Percentiles rank a stretch among this genome's conserved stretches.
These are phyloP conservation scores for Prototheca wickerhamii DNA, from an alignment of 163 green algal genomes.

Conservation along the genomic window DNA sequence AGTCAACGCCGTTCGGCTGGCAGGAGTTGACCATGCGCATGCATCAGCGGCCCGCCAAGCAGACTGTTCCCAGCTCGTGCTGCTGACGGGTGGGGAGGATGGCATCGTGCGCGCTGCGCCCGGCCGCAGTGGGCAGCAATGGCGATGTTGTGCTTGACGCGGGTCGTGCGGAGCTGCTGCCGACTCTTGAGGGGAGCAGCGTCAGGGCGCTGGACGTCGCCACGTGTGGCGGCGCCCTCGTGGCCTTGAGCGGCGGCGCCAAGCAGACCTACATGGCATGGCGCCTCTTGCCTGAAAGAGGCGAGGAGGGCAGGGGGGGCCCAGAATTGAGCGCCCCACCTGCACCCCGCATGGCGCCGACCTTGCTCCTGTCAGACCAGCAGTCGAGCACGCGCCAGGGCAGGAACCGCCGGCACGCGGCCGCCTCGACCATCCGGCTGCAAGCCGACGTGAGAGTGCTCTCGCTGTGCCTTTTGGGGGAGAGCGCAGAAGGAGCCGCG, in stretches of 20 bases:
- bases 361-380: too few species aligned
- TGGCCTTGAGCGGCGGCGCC: neutral
- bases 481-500: too few species aligned
- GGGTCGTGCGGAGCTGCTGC: too few species aligned
- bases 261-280: neutral
- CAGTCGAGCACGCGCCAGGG: too few species aligned
- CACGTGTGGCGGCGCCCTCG: neutral
- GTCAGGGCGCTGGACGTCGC: neutral
- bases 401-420: too few species aligned
- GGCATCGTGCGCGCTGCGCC: conserved; percentile 2
- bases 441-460: too few species aligned
- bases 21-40: neutral
- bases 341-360: too few species aligned
- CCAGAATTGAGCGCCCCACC: too few species aligned
- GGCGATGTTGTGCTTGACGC: too few species aligned
- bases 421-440: too few species aligned
- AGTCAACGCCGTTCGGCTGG: conserved; percentile 5
- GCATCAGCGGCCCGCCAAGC: neutral
- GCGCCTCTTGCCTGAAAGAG: too few species aligned
- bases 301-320: neutral
- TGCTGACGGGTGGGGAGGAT: conserved; percentile 21
- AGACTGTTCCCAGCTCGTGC: neutral
- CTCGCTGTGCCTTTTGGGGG: too few species aligned
- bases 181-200: neutral
- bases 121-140: neutral